Evolutionary conservation across 495 filamentous ascomycete species (phyloP), one percentile per base, ranked within the genome.

Genomic region (Venustampulla echinocandica): DNA sequence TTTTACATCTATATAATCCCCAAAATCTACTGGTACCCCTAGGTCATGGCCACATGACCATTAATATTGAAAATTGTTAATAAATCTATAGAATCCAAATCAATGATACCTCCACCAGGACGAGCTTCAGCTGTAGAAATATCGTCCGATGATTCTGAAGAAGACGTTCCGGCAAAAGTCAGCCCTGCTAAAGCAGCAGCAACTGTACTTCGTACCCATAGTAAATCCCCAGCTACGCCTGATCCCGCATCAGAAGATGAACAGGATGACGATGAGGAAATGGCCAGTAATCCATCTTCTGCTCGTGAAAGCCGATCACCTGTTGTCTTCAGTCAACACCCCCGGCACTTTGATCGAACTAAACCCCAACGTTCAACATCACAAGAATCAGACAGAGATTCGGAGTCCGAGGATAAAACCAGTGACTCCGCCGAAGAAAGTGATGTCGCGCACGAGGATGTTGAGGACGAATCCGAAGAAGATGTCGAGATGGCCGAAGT

Each of bases 241-340:
- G 44, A 38, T 3, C 6, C 20, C 24, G 40, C 24, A 2, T 33
- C 33, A 30, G 46, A 49, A 27, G 33, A 24, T 23, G 45, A 54
- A 27, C 23, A 24, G 19, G 40, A 48, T 19, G 38, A 21, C 13
- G 39, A 50, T 2, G 47, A 43, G 46, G 20, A 54, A 6, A 17
- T 10, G 3, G 40, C 21, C 25, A 43, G 47, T 20, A 47, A 42
- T 5, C 40, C 46, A 13, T 49, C 43, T 13, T 51, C 51, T 19
- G 44, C 14, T 3, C 47, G 47, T 4, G 51, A 54, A 14, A 58
- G 51, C 32, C 50, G 55, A 13, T 58, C 55, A 25, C 55, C 55
- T 30, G 37, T 54, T n/a, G 34, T 45, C 19, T 51, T 54, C 45
- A 49, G 37, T 36, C 43, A 48, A 35, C 47, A 57, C 10, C 11